Percentiles rank a stretch among this genome's conserved stretches.
These are phyloP conservation scores for Gautieria morchelliformis DNA, from an alignment of 768 basidiomycete genomes.

Conservation along the genomic window DNA sequence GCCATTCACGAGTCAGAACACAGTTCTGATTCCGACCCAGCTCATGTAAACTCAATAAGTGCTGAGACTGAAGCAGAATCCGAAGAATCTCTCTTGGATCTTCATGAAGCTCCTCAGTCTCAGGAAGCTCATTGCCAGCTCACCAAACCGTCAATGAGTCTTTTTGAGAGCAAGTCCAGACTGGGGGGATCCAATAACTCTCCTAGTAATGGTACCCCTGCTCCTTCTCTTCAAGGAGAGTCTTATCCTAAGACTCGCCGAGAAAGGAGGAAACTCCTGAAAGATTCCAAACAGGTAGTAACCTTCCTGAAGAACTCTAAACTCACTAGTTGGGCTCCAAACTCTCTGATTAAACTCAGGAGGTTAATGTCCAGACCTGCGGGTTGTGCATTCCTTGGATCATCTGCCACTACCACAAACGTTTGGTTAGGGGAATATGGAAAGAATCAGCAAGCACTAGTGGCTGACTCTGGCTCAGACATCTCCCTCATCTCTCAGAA, in stretches of 20 bases:
- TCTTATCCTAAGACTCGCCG: neutral
- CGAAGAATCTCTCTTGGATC: too few relatives aligned
- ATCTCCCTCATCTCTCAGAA: too few relatives aligned
- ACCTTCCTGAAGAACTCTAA: neutral
- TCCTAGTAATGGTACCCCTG: too few relatives aligned
- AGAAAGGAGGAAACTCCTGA: neutral
- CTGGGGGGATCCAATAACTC: conserved; percentile 10
- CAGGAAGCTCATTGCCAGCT: too few relatives aligned
- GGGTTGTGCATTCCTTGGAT: conserved; percentile 25
- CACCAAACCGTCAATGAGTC: too few relatives aligned
- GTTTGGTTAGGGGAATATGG: conserved; percentile 8
- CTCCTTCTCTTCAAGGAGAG: too few relatives aligned
- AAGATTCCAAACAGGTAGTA: neutral
- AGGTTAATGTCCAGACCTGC: conserved; percentile 17
- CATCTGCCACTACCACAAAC: conserved; percentile 17
- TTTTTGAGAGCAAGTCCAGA: too few relatives aligned
- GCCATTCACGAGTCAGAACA: too few relatives aligned
- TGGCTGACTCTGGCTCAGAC: conserved; percentile 26
- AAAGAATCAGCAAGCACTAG: conserved; percentile 4
- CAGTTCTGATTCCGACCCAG: too few relatives aligned
- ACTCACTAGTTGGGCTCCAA: neutral
- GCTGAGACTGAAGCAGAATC: too few relatives aligned
- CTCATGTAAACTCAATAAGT: too few relatives aligned
- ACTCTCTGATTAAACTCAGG: neutral
- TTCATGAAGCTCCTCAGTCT: too few relatives aligned